A percentile compares a stretch with the other conserved stretches of the same genome.
phyloP scores from a whole-genome alignment of 495 filamentous ascomycete species.

The Aspergillus diversus region DNA sequence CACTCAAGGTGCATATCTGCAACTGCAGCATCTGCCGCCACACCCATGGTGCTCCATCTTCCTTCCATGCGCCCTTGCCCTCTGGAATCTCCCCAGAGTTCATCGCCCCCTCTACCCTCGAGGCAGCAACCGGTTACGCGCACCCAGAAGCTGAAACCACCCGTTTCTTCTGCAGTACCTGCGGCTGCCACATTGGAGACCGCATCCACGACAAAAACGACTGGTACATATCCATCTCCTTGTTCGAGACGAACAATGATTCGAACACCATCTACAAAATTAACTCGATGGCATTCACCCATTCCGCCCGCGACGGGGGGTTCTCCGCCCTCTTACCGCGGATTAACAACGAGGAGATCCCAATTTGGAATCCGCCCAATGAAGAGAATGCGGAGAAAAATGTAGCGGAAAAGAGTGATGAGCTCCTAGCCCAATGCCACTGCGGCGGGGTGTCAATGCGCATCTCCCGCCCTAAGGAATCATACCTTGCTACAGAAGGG shows the following conservation, averaged over 20 bases:
- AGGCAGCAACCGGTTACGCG: conserved; percentile 37
- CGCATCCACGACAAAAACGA: conserved; percentile 13
- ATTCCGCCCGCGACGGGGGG: conserved; percentile 50
- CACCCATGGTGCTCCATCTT: conserved; percentile 57
- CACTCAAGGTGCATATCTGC: conserved; percentile 53
- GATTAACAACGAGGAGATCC: conserved; percentile 30
- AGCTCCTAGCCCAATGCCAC: conserved; percentile 47
- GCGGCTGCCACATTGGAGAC: conserved; percentile 46
- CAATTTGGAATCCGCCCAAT: conserved; percentile 21
- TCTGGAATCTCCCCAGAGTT: conserved; percentile 41
- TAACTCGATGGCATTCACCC: conserved; percentile 44
- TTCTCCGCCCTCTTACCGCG: conserved; percentile 39
- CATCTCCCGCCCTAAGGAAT: conserved; percentile 37
- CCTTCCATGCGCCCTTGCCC: conserved; percentile 50
- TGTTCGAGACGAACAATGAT: conserved; percentile 31
- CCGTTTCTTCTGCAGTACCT: conserved; percentile 49
- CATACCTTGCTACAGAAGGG: conserved; percentile 32
- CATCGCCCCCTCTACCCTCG: conserved; percentile 30
- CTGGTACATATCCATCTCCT: conserved; percentile 37
- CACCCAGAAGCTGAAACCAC: conserved; percentile 30
- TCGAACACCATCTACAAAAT: conserved; percentile 35
- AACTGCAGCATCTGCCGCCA: conserved; percentile 67
- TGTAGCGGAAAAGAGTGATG: not conserved
- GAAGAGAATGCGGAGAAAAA: not conserved
- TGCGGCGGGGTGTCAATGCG: conserved; percentile 53